Evolutionary conservation across 2,329 filamentous ascomycete species (phyloP).

Genomic region (Lachnellula subtilissima): DNA sequence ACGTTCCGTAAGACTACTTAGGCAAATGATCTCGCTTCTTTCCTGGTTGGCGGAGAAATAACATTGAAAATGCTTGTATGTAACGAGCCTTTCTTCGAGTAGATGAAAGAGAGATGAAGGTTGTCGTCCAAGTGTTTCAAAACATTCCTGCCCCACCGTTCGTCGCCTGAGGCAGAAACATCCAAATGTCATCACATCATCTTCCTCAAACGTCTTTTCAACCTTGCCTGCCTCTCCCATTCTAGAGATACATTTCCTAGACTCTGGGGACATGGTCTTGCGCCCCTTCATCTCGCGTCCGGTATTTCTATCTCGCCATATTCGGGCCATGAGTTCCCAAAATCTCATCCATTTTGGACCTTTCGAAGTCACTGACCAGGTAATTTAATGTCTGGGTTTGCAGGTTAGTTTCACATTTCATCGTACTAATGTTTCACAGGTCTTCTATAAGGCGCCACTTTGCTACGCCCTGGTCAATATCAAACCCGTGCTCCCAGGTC

Average conservation of each 20-base stretch:
- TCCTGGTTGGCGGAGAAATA: not conserved
- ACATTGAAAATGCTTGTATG: not conserved
- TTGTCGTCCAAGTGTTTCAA: not conserved
- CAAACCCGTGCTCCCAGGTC: constrained; percentile 87
- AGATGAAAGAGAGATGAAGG: constrained; percentile 3
- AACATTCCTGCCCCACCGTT: not conserved
- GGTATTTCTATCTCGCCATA: constrained; percentile 1
- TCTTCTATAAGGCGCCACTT: constrained; percentile 76
- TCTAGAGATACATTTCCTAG: not conserved
- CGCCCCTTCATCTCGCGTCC: constrained; percentile 1
- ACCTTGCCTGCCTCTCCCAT: not conserved
- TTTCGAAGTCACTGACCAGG: constrained; percentile 71
- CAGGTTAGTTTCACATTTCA: not conserved
- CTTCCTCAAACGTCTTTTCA: not conserved
- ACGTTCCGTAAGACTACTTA: not conserved
- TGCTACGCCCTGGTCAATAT: constrained; percentile 92
- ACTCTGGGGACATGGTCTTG: constrained; percentile 14
- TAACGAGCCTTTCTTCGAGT: not conserved
- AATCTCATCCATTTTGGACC: constrained; percentile 63
- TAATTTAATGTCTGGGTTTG: constrained; percentile 31
- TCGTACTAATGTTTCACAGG: constrained; percentile 44
- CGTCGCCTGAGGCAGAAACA: not conserved
- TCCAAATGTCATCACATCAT: not conserved
- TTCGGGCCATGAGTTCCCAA: constrained; percentile 23
- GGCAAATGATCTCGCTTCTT: not conserved